phyloP scores from a whole-genome alignment of 1,139 yeast genomes.

The Pneumocystis wakefieldiae region DNA sequence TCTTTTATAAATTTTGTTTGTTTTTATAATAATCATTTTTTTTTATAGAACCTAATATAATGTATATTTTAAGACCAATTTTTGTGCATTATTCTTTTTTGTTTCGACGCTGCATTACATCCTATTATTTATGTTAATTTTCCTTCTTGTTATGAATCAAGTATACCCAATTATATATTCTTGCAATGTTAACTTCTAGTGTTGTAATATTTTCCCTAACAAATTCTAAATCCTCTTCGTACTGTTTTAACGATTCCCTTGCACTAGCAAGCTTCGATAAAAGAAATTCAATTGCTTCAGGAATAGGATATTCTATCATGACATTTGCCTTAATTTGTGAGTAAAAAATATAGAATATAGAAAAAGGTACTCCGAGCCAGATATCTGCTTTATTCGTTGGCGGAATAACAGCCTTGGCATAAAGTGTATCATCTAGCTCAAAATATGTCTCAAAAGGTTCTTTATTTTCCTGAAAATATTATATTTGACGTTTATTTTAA shows the following conservation, averaged over 20 bases:
- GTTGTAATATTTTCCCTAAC: constrained; percentile 88
- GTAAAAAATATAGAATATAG: background rate
- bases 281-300: constrained; percentile 67
- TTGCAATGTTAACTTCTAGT: constrained; percentile 93
- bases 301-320: constrained; percentile 86
- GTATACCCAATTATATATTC: constrained; percentile 69
- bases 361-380: constrained; percentile 54
- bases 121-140: background rate
- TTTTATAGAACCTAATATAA: background rate
- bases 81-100: background rate
- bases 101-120: background rate
- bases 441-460: constrained; percentile 39
- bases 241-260: constrained; percentile 38
- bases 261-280: constrained; percentile 50
- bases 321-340: constrained; percentile 48
- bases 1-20: too few relatives aligned
- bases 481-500: background rate
- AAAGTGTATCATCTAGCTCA: constrained; percentile 84
- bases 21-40: too few relatives aligned
- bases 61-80: background rate
- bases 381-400: constrained; percentile 54
- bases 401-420: constrained; percentile 60
- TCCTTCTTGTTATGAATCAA: background rate
- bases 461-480: background rate
- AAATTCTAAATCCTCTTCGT: constrained; percentile 77